A percentile compares a stretch with the other conserved stretches of the same genome.
phyloP scores from a whole-genome alignment of 1,139 yeast species.

The Candida gigantensis region DNA sequence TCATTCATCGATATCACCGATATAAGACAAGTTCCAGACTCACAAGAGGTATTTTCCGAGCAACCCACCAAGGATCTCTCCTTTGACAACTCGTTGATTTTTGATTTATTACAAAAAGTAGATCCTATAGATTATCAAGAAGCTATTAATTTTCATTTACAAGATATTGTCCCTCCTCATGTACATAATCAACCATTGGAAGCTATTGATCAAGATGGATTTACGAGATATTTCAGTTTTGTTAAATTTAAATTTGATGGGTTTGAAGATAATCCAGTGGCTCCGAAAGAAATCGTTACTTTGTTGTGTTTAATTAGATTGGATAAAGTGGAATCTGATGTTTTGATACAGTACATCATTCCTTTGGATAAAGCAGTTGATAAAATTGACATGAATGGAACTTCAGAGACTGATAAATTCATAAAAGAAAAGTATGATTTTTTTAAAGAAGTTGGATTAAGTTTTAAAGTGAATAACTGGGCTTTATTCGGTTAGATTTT shows the following conservation, averaged over 20 bases:
- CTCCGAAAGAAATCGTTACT: constrained; percentile 11
- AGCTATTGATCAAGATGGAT: constrained; percentile 7
- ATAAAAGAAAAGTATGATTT: constrained; percentile 16
- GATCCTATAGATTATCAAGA: constrained; percentile 34
- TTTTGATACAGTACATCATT: constrained; percentile 59
- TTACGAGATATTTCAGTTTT: constrained; percentile 11
- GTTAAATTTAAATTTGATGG: constrained; percentile 11
- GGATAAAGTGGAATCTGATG: constrained; percentile 56
- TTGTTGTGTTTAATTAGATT: constrained; percentile 54
- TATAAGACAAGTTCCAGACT: constrained; percentile 80
- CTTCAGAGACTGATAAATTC: constrained; percentile 20
- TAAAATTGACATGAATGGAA: constrained; percentile 11
- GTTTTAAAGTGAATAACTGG: constrained; percentile 29
- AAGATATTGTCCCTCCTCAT: constrained; percentile 32
- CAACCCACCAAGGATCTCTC: constrained; percentile 42
- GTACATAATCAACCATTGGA: constrained; percentile 8
- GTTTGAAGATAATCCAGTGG: constrained; percentile 6
- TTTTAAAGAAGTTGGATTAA: constrained; percentile 19
- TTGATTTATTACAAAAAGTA: constrained; percentile 70
- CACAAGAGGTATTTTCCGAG: constrained; percentile 78
- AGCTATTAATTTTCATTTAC: constrained; percentile 43
- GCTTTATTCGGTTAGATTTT: constrained; percentile 24
- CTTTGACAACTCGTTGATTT: constrained; percentile 61
- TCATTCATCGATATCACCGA: constrained; percentile 62
- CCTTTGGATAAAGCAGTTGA: constrained; percentile 29